Evolutionary conservation across 2,329 filamentous ascomycete genomes (phyloP).

Genomic region (Knufia fluminis): DNA sequence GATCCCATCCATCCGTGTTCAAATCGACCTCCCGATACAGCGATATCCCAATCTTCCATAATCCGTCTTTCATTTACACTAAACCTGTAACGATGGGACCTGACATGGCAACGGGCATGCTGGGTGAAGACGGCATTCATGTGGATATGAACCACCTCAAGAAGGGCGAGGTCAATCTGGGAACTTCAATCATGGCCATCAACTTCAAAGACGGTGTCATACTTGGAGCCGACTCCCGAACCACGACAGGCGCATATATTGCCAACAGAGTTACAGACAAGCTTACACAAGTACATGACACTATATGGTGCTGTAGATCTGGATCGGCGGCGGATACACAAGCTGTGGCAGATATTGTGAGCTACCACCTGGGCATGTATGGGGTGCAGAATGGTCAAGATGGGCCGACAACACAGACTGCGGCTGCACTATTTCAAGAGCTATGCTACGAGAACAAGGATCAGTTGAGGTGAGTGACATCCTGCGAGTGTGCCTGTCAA

Average conservation of each 20-base stretch:
- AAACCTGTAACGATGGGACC: conserved; percentile 32
- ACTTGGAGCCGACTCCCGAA: conserved; percentile 90
- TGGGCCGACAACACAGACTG: conserved; percentile 85
- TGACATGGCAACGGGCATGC: conserved; percentile 34
- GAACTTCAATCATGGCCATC: conserved; percentile 98
- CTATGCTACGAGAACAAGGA: conserved; percentile 98
- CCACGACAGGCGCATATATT: conserved; percentile 95
- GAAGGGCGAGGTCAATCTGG: conserved; percentile 96
- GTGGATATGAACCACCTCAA: conserved; percentile 98
- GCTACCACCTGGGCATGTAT: conserved; percentile 91
- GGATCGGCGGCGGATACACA: conserved; percentile 96
- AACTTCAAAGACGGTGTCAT: conserved; percentile 99
- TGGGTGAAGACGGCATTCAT: conserved; percentile 80
- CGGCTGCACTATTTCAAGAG: conserved; percentile 93
- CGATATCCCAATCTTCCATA: too few species aligned
- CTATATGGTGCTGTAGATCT: conserved; percentile 98
- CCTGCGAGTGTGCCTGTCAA: too few species aligned
- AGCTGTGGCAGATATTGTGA: conserved; percentile 94
- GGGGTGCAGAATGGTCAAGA: conserved; percentile 73
- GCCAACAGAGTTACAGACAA: conserved; percentile 99
- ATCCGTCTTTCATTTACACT: too few species aligned
- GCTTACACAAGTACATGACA: conserved; percentile 95
- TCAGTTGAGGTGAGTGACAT: conserved; percentile 63
- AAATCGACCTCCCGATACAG: not conserved
- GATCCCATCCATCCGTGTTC: too few species aligned